Conservation (phyloP, 768 basidiomycete genomes). For the Lentinus brumalis region DNA sequence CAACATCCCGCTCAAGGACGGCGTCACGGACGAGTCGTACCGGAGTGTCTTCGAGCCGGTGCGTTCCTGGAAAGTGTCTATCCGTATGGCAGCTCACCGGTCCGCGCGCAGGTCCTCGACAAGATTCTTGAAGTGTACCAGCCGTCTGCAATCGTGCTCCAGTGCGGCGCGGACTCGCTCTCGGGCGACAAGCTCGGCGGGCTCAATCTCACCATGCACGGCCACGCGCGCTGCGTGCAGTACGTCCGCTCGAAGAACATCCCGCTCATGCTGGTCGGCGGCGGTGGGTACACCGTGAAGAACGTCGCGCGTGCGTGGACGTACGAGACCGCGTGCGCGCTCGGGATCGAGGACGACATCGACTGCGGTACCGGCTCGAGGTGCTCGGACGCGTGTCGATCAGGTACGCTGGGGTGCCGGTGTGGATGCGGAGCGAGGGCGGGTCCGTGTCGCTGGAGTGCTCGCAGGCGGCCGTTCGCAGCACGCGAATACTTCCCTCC, state of each 20-base stretch:
- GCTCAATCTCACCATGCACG: slow-evolving; percentile 95
- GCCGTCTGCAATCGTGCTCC: slow-evolving; percentile 86
- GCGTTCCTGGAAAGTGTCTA: slow-evolving; percentile 27
- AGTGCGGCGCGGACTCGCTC: slow-evolving; percentile 96
- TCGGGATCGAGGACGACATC: slow-evolving; percentile 81
- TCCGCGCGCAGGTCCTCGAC: slow-evolving; percentile 79
- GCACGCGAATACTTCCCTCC: no score
- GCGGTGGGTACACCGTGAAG: slow-evolving; percentile 96
- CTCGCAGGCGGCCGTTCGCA: no score
- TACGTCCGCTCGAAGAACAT: slow-evolving; percentile 82
- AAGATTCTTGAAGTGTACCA: slow-evolving; percentile 86
- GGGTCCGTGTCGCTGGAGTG: no score
- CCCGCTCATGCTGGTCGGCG: slow-evolving; percentile 89
- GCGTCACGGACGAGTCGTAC: slow-evolving; percentile 89
- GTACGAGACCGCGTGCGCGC: slow-evolving; percentile 93
- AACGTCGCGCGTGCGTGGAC: slow-evolving; percentile 96
- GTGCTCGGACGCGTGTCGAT: no score
- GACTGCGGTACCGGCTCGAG: no score
- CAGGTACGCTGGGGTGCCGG: no score
- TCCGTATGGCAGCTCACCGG: slow-evolving; percentile 7
- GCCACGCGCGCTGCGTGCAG: slow-evolving; percentile 89
- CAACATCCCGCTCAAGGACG: slow-evolving; percentile 94
- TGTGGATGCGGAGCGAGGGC: no score
- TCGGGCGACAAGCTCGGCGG: slow-evolving; percentile 95
- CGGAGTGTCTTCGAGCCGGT: slow-evolving; percentile 91